A percentile compares a stretch with the other conserved stretches of the same genome.
These are phyloP conservation scores for Pterocarpus santalinus DNA, from an alignment of 306 rosid species.

Conservation along the genomic window DNA sequence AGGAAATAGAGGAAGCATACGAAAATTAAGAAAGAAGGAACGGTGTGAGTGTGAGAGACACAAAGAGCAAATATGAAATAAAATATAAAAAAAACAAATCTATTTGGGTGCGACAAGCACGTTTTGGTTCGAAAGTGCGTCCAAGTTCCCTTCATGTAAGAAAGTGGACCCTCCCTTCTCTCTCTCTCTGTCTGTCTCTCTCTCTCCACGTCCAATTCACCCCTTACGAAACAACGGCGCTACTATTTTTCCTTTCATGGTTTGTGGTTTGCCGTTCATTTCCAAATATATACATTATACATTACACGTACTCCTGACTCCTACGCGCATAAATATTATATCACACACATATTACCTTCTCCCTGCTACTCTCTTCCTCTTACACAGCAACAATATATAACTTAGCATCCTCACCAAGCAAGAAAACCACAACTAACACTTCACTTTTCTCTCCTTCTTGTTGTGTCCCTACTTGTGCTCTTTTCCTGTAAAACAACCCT, in stretches of 20 bases:
- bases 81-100: slow-evolving; percentile 35
- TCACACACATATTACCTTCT: no score
- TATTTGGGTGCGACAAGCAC: slow-evolving; percentile 56
- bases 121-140: slow-evolving; percentile 61
- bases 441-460: background rate
- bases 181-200: background rate
- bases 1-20: no score
- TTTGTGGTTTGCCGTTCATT: slow-evolving; percentile 25
- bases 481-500: background rate
- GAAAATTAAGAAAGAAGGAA: no score
- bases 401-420: background rate
- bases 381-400: no score
- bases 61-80: background rate
- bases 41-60: background rate
- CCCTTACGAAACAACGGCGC: slow-evolving; percentile 66
- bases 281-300: background rate
- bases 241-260: slow-evolving; percentile 34
- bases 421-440: background rate
- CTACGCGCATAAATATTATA: no score
- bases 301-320: background rate
- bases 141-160: slow-evolving; percentile 89
- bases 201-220: background rate
- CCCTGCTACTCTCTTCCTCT: no score
- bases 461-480: slow-evolving; percentile 1
- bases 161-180: slow-evolving; percentile 49